Base-by-base conservation (phyloP, 1,284 basidiomycete species). In the Fomitopsis schrenkii region DNA sequence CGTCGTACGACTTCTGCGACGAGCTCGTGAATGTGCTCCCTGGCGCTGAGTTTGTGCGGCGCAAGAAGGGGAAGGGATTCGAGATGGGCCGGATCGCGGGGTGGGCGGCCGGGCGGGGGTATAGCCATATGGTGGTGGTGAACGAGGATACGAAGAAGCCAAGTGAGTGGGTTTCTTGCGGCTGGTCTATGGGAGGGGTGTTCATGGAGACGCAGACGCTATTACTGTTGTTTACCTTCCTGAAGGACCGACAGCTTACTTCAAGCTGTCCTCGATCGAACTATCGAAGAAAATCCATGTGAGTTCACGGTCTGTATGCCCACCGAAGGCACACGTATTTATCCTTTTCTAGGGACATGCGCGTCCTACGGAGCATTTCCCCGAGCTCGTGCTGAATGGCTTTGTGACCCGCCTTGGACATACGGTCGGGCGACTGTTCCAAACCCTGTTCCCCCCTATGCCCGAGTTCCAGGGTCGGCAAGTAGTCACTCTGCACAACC, bases 391-490 rank as follows among this genome's bases (percentile, higher is more conserved):
- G 52, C 82, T 99, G 28, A 98, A 98, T 76, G 91, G 91, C 69
- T 98, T 99, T 71, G 91, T 93, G 5, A 99, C 97, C 1, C 86
- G 95, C 3, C 86, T 99, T 10, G 97, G 97, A 60, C 92, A 97
- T 72, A 87, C 90, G 6, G 89, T 98, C 60, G 97, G 97, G 9
- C 85, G 93, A 36, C 89, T 99, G 79, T 95, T 99, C 75, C 97
- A 98, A 69, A 93, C 93, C 1, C 83, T 97, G 26, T 99, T 99
- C 79, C 97, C 97, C 15, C 92, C 93, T 15, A 82, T 98, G 65
- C 96, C 97, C 0, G 93, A 97, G 75, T 95, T 98, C 71, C 93
- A 97, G 74, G 97, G 97, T 19, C 83, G 97, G 46, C 97, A 99
- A 76, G 96, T 98, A 15, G 95, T 98, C 3, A 98, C 97, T 1